Evolutionary conservation across 2,329 filamentous ascomycete genomes (phyloP).

Genomic region (Sarocladium oryzae): DNA sequence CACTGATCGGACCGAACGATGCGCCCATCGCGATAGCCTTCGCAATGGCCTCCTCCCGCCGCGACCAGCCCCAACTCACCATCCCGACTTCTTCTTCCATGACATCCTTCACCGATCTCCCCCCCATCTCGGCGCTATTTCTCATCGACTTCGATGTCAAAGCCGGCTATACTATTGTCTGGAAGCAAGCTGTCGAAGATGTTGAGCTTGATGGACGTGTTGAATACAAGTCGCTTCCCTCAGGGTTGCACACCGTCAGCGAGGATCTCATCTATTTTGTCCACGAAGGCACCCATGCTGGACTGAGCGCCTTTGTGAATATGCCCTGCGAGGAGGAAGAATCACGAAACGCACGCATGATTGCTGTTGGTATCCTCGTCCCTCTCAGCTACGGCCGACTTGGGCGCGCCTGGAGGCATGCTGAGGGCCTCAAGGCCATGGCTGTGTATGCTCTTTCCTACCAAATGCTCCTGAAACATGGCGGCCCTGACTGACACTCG

Average conservation of each 20-base stretch:
- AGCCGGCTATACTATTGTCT: constrained; percentile 82
- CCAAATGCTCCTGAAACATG: background rate
- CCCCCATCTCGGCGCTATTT: constrained; percentile 66
- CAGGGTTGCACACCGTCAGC: constrained; percentile 80
- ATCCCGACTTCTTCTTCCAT: constrained; percentile 19
- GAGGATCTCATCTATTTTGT: constrained; percentile 93
- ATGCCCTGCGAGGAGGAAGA: constrained; percentile 68
- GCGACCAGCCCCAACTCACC: constrained; percentile 31
- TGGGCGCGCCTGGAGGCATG: constrained; percentile 85
- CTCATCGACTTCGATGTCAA: constrained; percentile 90
- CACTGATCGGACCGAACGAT: background rate
- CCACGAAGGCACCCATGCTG: constrained; percentile 71
- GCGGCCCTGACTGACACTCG: constrained; percentile 16
- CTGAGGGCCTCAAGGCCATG: constrained; percentile 66
- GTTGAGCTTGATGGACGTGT: constrained; percentile 78
- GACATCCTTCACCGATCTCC: constrained; percentile 22
- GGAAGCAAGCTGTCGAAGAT: constrained; percentile 68
- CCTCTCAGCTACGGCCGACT: constrained; percentile 78
- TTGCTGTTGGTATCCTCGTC: constrained; percentile 84
- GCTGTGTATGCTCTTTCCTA: constrained; percentile 48
- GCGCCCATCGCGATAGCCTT: constrained; percentile 9
- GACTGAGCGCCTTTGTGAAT: constrained; percentile 88
- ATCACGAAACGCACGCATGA: constrained; percentile 83
- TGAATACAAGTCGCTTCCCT: constrained; percentile 94
- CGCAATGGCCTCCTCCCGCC: constrained; percentile 34